A percentile compares a stretch with the other conserved stretches of the same genome.
Evolutionary conservation across 2,329 filamentous ascomycete species (phyloP).

Genomic region (Alternaria angustiovoidea): DNA sequence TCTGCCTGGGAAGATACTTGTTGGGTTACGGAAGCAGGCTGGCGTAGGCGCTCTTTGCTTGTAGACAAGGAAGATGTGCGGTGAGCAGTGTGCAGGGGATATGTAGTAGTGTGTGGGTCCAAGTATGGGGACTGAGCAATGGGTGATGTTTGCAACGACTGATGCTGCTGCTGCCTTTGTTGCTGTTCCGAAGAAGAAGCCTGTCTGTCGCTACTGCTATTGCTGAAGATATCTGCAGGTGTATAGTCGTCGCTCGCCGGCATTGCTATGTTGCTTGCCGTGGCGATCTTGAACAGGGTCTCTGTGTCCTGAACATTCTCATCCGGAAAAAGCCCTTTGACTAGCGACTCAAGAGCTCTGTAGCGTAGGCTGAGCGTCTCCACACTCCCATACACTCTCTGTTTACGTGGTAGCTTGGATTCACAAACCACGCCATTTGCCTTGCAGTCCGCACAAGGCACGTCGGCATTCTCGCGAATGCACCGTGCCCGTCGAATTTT

Average conservation of each 20-base stretch:
- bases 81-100: constrained; percentile 13
- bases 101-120: background rate
- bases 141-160: constrained; percentile 12
- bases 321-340: constrained; percentile 54
- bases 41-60: constrained; percentile 13
- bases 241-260: constrained; percentile 42
- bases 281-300: constrained; percentile 52
- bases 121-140: constrained; percentile 2
- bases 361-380: constrained; percentile 57
- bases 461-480: constrained; percentile 38
- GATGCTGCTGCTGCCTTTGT: constrained; percentile 10
- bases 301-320: constrained; percentile 52
- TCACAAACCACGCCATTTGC: constrained; percentile 52
- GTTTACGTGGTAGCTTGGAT: constrained; percentile 56
- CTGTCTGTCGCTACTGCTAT: constrained; percentile 9
- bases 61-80: constrained; percentile 17
- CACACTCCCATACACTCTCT: constrained; percentile 57
- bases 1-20: constrained; percentile 19
- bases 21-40: constrained; percentile 26
- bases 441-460: constrained; percentile 52
- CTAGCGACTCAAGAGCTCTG: constrained; percentile 53
- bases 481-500: constrained; percentile 41
- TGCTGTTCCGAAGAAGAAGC: constrained; percentile 6
- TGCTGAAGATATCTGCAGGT: constrained; percentile 38
- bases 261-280: constrained; percentile 50